phyloP scores from a whole-genome alignment of 2,329 filamentous ascomycete species.

The Nothopassalora personata region DNA sequence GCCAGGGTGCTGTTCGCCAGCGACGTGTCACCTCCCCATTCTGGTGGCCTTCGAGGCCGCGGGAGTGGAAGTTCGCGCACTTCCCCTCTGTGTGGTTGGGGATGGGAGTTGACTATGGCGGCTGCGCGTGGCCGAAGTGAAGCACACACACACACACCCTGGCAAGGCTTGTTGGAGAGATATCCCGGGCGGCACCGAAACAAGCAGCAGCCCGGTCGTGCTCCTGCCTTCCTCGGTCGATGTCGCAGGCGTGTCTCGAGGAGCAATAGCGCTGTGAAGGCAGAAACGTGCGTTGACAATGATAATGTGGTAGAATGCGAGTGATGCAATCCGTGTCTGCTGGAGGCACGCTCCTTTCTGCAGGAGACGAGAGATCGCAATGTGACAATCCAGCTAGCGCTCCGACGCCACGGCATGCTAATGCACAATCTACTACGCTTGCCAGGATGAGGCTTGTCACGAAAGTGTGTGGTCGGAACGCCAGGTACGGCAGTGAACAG shows the following conservation, averaged over 20 bases:
- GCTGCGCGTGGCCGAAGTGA: constrained; percentile 3
- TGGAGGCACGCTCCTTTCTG: neutral
- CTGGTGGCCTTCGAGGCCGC: neutral
- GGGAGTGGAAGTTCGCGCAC: neutral
- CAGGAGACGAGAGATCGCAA: neutral
- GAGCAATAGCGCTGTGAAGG: neutral
- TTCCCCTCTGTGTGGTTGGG: neutral
- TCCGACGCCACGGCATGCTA: neutral
- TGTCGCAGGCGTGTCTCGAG: neutral
- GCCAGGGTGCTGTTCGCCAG: constrained; percentile 1
- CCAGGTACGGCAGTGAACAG: neutral
- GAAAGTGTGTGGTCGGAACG: neutral
- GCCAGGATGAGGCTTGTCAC: neutral
- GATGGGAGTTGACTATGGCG: neutral
- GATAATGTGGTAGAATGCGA: neutral
- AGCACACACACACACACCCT: neutral
- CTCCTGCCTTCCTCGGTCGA: neutral
- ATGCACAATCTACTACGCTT: neutral
- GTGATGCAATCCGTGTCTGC: neutral
- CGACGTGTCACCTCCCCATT: constrained; percentile 2
- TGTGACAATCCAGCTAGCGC: neutral
- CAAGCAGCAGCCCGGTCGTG: neutral
- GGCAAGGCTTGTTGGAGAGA: neutral
- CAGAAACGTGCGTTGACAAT: neutral
- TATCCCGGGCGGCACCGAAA: neutral